Base-by-base conservation (phyloP, 2,329 filamentous ascomycete genomes). In the Mollisia scopiformis region DNA sequence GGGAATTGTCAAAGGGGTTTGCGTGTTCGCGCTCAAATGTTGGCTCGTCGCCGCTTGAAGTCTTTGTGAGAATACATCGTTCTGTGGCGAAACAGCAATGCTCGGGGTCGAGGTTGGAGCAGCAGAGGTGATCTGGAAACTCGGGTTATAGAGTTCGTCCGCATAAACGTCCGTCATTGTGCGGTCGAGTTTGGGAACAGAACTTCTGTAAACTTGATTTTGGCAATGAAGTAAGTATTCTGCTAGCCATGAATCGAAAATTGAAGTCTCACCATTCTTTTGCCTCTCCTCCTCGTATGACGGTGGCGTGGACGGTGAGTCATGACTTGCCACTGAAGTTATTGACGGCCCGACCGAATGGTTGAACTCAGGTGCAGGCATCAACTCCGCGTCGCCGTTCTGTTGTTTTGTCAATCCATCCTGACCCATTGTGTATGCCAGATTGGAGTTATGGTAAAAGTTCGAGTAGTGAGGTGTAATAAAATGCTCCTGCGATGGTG, bases 121-220 rank as follows among this genome's bases (percentile, higher is more conserved):
- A 4, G 85, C 78, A 0, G 85, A 82, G 0, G 84, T 84, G 70
- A 88, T 81, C 33, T 79, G 81, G 62, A 88, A 87, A 68, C 82
- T 84, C 0, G 90, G 88, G 68, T 89, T 93, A 80, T 91, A 96
- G 0, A 96, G 83, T 74, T 95, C 92, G 74, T 97, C 93, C 69
- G 87, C 84, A 71, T 91, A 94, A 53, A 92, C 84, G 71, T 96
- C 92, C 19, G 92, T 94, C 78, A 95, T 92, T 0, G 93, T 95
- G 59, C 92, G 84, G 68, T 93, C 89, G 65, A 96, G 84, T 76
- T 94, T 95, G 27, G 93, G 90, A 27, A 88, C 79, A 39, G 81
- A 79, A 63, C 79, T 79, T 86, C 83, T 87, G 81, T 70, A 75
- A 79, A 75, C 72, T 79, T 75, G 71, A 72, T 59, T 23, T 54